Conservation (phyloP, 805 yeast species). For the Kluyveromyces wickerhamii region DNA sequence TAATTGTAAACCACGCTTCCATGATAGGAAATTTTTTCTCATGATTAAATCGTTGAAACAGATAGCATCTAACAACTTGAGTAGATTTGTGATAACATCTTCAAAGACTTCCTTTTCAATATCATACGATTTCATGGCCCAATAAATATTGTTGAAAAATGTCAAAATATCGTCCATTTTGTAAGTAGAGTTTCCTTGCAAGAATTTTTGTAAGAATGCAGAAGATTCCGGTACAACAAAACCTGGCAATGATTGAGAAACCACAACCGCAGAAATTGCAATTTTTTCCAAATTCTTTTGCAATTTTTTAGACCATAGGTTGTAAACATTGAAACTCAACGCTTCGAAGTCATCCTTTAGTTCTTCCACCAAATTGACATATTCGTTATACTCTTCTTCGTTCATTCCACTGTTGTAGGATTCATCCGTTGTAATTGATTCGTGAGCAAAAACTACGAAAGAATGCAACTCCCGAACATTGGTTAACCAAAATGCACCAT, state of each 20-base stretch:
- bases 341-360: slow-evolving; percentile 93
- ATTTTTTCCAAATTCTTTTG: slow-evolving; percentile 85
- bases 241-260: slow-evolving; percentile 93
- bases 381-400: slow-evolving; percentile 83
- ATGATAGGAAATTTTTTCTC: slow-evolving; percentile 89
- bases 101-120: slow-evolving; percentile 79
- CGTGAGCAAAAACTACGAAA: slow-evolving; percentile 89
- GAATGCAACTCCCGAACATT: slow-evolving; percentile 94
- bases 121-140: slow-evolving; percentile 88
- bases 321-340: slow-evolving; percentile 86
- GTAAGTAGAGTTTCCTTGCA: slow-evolving; percentile 60
- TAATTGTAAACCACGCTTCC: slow-evolving; percentile 97
- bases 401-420: slow-evolving; percentile 76
- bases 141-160: slow-evolving; percentile 80
- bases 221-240: slow-evolving; percentile 78
- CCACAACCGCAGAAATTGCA: slow-evolving; percentile 89
- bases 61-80: slow-evolving; percentile 81
- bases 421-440: slow-evolving; percentile 81
- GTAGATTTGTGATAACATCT: slow-evolving; percentile 74
- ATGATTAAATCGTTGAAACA: slow-evolving; percentile 93
- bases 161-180: slow-evolving; percentile 93
- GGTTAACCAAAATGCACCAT: slow-evolving; percentile 96
- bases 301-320: slow-evolving; percentile 94
- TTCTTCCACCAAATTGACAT: slow-evolving; percentile 78
- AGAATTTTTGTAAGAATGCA: slow-evolving; percentile 77